Evolutionary conservation across 1,284 basidiomycete species (phyloP).

Genomic region (Melampsora americana): DNA sequence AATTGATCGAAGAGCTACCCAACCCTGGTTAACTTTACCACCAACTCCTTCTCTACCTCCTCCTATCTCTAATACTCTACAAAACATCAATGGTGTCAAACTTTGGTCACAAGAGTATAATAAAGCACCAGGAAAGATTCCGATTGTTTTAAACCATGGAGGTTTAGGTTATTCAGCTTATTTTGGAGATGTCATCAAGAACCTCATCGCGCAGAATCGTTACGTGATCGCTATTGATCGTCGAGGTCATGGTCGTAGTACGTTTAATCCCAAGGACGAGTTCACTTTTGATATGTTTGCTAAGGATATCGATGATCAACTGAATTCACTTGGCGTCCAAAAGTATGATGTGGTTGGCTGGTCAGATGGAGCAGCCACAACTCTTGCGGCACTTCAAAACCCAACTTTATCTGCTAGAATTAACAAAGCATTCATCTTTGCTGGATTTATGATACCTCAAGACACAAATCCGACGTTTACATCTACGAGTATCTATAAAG

Average conservation of each 20-base stretch:
- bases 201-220: neutral
- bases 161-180: slow-evolving; percentile 5
- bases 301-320: neutral
- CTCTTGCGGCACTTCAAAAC: neutral
- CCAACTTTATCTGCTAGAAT: neutral
- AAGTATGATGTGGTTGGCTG: neutral
- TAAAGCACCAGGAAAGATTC: neutral
- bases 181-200: neutral
- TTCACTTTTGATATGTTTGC: slow-evolving; percentile 1
- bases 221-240: slow-evolving; percentile 1
- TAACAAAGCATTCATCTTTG: neutral
- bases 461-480: neutral
- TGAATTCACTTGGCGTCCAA: neutral
- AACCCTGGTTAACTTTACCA: neutral
- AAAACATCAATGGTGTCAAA: slow-evolving; percentile 12
- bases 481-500: neutral
- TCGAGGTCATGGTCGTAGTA: slow-evolving; percentile 6
- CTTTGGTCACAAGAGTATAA: neutral
- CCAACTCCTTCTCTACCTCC: neutral
- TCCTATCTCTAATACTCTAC: neutral
- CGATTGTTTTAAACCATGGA: neutral
- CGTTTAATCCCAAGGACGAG: neutral
- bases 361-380: neutral
- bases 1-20: neutral
- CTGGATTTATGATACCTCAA: neutral